These are phyloP conservation scores for Royoungia palumana DNA, from an alignment of 768 basidiomycete species.

Conservation along the genomic window DNA sequence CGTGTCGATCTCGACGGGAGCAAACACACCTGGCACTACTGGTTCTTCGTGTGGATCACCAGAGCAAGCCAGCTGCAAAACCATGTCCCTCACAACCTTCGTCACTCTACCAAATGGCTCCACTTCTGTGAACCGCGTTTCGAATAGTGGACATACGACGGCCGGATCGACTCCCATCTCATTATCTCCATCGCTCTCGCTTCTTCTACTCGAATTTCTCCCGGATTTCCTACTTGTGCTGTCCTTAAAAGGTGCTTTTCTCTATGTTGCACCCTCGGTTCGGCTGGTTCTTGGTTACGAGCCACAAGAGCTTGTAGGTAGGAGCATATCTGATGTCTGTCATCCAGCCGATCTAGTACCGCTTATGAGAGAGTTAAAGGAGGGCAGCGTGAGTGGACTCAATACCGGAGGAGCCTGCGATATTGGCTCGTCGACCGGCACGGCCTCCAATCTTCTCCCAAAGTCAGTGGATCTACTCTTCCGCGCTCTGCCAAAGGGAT, in stretches of 20 bases:
- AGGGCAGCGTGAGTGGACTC: conserved; percentile 32
- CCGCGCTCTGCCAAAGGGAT: conserved; percentile 65
- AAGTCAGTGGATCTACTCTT: conserved; percentile 81
- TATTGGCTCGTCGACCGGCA: conserved; percentile 8
- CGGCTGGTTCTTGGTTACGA: conserved; percentile 80
- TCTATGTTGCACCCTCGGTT: conserved; percentile 87
- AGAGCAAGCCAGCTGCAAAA: conserved; percentile 9
- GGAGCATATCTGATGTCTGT: conserved; percentile 74
- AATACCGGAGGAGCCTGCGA: conserved; percentile 18
- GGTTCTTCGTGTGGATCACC: conserved; percentile 8
- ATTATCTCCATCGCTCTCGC: conserved; percentile 32
- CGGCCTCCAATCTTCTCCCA: conserved; percentile 28
- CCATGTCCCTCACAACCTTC: conserved; percentile 21
- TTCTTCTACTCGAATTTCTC: conserved; percentile 54
- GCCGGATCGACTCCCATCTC: conserved; percentile 43
- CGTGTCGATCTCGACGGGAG: conserved; percentile 42
- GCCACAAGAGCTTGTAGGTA: conserved; percentile 78
- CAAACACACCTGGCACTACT: conserved; percentile 34
- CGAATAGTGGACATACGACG: conserved; percentile 14
- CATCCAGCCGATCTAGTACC: conserved; percentile 90
- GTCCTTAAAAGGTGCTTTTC: conserved; percentile 87
- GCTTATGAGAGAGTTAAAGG: conserved; percentile 89
- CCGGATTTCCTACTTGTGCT: conserved; percentile 90
- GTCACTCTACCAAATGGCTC: conserved; percentile 12
- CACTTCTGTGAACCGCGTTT: conserved; percentile 16